Evolutionary conservation across 2,329 filamentous ascomycete species (phyloP).

Genomic region (Stemphylium vesicarium): DNA sequence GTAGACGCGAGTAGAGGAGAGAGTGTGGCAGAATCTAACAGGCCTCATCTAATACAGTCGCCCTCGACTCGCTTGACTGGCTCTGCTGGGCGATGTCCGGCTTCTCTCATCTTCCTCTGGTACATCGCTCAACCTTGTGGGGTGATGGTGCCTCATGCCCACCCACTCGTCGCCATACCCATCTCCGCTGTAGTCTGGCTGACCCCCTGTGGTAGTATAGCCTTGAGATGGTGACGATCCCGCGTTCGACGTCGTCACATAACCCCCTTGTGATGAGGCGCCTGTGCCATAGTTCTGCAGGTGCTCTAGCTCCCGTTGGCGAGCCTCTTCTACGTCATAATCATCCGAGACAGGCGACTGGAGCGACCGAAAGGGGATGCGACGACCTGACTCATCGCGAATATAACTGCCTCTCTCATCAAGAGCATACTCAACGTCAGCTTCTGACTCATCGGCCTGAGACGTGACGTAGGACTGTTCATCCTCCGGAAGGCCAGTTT

Average conservation of each 20-base stretch:
- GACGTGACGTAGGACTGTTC: slow-evolving; percentile 46
- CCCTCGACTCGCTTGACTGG: slow-evolving; percentile 45
- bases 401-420: slow-evolving; percentile 48
- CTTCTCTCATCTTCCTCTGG: slow-evolving; percentile 50
- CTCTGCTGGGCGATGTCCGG: slow-evolving; percentile 45
- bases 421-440: slow-evolving; percentile 47
- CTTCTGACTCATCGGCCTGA: slow-evolving; percentile 43
- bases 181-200: slow-evolving; percentile 47
- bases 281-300: slow-evolving; percentile 53
- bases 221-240: slow-evolving; percentile 28
- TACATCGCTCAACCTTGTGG: slow-evolving; percentile 49
- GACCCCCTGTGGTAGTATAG: slow-evolving; percentile 23
- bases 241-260: slow-evolving; percentile 35
- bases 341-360: slow-evolving; percentile 55
- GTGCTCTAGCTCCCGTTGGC: slow-evolving; percentile 56
- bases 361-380: slow-evolving; percentile 43
- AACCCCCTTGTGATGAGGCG: slow-evolving; percentile 36
- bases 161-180: slow-evolving; percentile 49
- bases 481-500: slow-evolving; percentile 38
- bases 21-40: not conserved
- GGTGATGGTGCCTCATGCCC: slow-evolving; percentile 49
- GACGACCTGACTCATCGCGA: slow-evolving; percentile 44
- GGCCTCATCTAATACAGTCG: slow-evolving; percentile 23
- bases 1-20: no score
- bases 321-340: slow-evolving; percentile 61